Conservation (phyloP, 139 green algal genomes). For the Coelastrella sp. region DNA sequence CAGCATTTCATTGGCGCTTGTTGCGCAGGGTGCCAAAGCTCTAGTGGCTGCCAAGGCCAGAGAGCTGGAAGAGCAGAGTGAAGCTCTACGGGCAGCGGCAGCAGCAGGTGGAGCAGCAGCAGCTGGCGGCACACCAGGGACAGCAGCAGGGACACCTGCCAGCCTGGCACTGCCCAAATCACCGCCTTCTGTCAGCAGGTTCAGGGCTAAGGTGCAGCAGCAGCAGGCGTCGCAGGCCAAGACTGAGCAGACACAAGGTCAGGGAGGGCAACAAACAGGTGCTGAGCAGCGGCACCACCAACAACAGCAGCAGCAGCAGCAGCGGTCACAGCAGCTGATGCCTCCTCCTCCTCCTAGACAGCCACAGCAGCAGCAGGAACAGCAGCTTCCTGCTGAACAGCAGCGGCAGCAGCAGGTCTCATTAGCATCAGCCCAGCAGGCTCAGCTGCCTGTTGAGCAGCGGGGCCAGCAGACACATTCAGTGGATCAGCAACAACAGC, state of each 20-base stretch:
- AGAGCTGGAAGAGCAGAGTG: slow-evolving; percentile 45
- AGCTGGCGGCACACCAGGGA: not conserved
- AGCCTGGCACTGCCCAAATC: slow-evolving; percentile 11
- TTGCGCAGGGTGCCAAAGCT: slow-evolving; percentile 36
- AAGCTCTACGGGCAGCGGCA: slow-evolving; percentile 24
- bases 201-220: not conserved
- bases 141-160: not conserved
- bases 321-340: slow-evolving; percentile 18
- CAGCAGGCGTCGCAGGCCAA: slow-evolving; percentile 8
- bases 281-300: slow-evolving; percentile 32
- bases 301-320: not conserved
- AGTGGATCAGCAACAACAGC: not conserved
- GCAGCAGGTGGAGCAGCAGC: not conserved
- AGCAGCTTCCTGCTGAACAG: not conserved
- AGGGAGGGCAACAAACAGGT: not conserved
- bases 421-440: not conserved
- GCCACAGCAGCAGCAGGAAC: slow-evolving; percentile 9
- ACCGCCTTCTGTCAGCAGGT: slow-evolving; percentile 18
- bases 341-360: not conserved
- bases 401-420: slow-evolving; percentile 27
- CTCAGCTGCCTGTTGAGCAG: not conserved
- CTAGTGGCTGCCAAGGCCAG: slow-evolving; percentile 47
- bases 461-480: too few species aligned
- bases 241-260: not conserved
- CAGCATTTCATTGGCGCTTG: not conserved